These are phyloP conservation scores for Neonectria magnoliae DNA, from an alignment of 2,329 filamentous ascomycete genomes.

Conservation along the genomic window DNA sequence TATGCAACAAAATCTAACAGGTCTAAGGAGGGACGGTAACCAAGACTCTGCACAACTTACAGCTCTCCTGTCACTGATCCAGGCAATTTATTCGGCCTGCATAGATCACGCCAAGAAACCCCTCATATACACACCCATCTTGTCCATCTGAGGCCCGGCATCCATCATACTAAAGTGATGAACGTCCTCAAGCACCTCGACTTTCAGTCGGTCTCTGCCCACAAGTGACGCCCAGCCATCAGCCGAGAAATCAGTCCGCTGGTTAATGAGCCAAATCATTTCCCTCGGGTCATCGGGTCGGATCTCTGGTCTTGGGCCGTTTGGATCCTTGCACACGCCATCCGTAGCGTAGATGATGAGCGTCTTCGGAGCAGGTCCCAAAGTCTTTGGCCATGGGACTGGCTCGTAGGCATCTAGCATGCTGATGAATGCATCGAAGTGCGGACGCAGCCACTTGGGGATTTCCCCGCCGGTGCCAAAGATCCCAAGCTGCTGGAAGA, in stretches of 20 bases:
- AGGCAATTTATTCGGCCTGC: neutral
- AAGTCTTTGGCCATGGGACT: slow-evolving; percentile 64
- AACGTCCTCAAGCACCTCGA: slow-evolving; percentile 28
- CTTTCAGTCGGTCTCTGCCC: slow-evolving; percentile 18
- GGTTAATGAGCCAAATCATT: slow-evolving; percentile 77
- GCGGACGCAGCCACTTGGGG: slow-evolving; percentile 77
- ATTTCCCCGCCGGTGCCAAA: slow-evolving; percentile 73
- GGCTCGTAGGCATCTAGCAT: slow-evolving; percentile 77
- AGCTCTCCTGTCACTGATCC: neutral
- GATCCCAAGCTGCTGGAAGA: slow-evolving; percentile 77
- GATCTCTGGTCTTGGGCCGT: slow-evolving; percentile 65
- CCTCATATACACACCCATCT: slow-evolving; percentile 25
- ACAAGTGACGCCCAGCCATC: slow-evolving; percentile 39
- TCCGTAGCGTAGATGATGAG: slow-evolving; percentile 78
- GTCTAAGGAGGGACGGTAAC: neutral
- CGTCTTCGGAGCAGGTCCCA: slow-evolving; percentile 66
- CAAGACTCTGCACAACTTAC: neutral
- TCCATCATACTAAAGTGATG: slow-evolving; percentile 39
- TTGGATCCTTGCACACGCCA: slow-evolving; percentile 75
- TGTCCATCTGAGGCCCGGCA: slow-evolving; percentile 31
- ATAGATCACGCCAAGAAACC: slow-evolving; percentile 6
- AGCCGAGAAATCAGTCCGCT: slow-evolving; percentile 71
- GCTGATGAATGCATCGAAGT: slow-evolving; percentile 75
- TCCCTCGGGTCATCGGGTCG: slow-evolving; percentile 62
- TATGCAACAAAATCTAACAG: neutral